Evolutionary conservation across 1,139 yeast species (phyloP).

Genomic region (Barnettozyma hawaiiensis): DNA sequence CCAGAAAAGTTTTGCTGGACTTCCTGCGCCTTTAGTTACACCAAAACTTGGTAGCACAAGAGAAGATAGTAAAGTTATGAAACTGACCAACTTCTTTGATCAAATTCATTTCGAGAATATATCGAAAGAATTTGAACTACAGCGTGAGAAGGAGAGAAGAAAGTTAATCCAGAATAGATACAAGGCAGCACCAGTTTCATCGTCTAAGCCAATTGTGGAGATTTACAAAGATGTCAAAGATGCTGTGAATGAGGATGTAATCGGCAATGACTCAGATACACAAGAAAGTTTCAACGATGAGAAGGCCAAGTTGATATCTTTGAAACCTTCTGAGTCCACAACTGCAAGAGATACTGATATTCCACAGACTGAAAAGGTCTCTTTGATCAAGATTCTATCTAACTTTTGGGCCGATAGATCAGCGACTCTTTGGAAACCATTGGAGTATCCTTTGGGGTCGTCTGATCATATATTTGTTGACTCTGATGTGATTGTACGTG

Average conservation of each 20-base stretch:
- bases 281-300: conserved; percentile 7
- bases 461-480: conserved; percentile 92
- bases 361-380: conserved; percentile 56
- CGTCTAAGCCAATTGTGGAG: conserved; percentile 85
- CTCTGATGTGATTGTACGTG: conserved; percentile 89
- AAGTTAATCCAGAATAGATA: conserved; percentile 57
- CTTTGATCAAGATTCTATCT: conserved; percentile 76
- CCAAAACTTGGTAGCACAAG: conserved; percentile 16
- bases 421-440: conserved; percentile 91
- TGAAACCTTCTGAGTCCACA: conserved; percentile 5
- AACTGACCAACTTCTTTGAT: conserved; percentile 64
- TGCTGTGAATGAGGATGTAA: conserved; percentile 53
- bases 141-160: conserved; percentile 73
- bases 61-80: conserved; percentile 45
- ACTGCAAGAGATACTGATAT: conserved; percentile 17
- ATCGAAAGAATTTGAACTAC: conserved; percentile 80
- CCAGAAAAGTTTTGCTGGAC: conserved; percentile 20
- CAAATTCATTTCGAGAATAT: conserved; percentile 76
- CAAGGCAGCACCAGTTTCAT: conserved; percentile 69
- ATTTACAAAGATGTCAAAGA: conserved; percentile 86
- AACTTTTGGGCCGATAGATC: conserved; percentile 98
- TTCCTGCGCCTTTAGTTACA: conserved; percentile 9
- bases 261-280: conserved; percentile 8
- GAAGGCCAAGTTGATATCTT: neutral
- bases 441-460: conserved; percentile 73